phyloP scores from a whole-genome alignment of 1,284 basidiomycete species.

The Pseudozyma hubeiensis region DNA sequence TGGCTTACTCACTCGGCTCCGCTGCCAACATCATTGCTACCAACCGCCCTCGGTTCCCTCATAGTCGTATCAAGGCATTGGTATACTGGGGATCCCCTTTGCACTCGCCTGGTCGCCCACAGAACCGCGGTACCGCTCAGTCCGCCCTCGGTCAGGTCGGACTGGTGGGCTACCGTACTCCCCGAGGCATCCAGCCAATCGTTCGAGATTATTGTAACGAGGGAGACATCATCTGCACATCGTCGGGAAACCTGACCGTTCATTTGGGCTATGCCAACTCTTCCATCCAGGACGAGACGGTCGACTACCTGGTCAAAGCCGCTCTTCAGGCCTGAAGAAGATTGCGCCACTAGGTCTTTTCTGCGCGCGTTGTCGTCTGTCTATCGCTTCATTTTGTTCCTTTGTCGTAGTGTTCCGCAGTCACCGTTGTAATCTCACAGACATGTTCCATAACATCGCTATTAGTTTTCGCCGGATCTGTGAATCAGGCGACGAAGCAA shows the following conservation, averaged over 20 bases:
- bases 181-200: conserved; percentile 19
- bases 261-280: conserved; percentile 30
- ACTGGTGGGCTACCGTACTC: conserved; percentile 24
- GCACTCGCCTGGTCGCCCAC: conserved; percentile 12
- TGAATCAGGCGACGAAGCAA: no score
- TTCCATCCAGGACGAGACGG: conserved; percentile 18
- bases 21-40: conserved; percentile 21
- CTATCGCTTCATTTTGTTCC: neutral
- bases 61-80: conserved; percentile 8
- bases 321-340: conserved; percentile 9
- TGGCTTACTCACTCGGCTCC: conserved; percentile 34
- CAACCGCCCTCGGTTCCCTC: conserved; percentile 25
- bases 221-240: conserved; percentile 20
- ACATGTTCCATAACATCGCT: neutral
- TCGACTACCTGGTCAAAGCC: conserved; percentile 23
- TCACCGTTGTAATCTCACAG: conserved; percentile 6
- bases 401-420: neutral
- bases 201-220: conserved; percentile 24
- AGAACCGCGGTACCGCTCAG: conserved; percentile 20
- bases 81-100: conserved; percentile 26
- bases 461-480: no score
- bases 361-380: neutral
- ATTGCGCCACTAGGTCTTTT: neutral
- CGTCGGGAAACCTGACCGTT: conserved; percentile 7
- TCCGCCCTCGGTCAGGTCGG: conserved; percentile 19